phyloP scores from a whole-genome alignment of 495 filamentous ascomycete species.

The Xylaria palmicola region DNA sequence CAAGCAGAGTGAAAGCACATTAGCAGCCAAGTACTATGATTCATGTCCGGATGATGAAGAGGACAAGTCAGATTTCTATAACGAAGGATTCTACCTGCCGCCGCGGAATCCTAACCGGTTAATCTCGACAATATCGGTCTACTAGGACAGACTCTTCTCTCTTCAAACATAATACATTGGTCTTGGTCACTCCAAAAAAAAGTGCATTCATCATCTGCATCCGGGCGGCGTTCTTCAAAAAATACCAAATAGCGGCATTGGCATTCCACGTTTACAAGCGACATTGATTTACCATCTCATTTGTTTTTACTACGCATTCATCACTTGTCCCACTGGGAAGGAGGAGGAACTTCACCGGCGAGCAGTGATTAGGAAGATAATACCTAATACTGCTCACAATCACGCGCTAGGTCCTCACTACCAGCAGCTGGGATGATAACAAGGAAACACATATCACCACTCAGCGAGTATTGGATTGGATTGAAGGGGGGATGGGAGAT shows the following conservation, averaged over 20 bases:
- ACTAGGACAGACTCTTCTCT: slow-evolving; percentile 40
- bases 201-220: slow-evolving; percentile 39
- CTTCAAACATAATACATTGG: slow-evolving; percentile 21
- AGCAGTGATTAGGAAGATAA: slow-evolving; percentile 5
- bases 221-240: slow-evolving; percentile 44
- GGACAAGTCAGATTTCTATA: slow-evolving; percentile 53
- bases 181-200: slow-evolving; percentile 22
- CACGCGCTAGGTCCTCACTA: slow-evolving; percentile 5
- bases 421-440: slow-evolving; percentile 2
- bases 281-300: slow-evolving; percentile 28
- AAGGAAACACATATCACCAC: slow-evolving; percentile 29
- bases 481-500: too few species aligned
- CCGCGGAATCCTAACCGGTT: slow-evolving; percentile 44
- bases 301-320: slow-evolving; percentile 16
- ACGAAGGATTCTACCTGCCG: slow-evolving; percentile 61
- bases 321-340: slow-evolving; percentile 14
- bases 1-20: slow-evolving; percentile 59
- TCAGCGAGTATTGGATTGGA: slow-evolving; percentile 27
- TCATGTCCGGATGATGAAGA: slow-evolving; percentile 33
- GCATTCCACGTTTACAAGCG: slow-evolving; percentile 32
- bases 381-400: neutral
- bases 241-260: slow-evolving; percentile 41
- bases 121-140: slow-evolving; percentile 50
- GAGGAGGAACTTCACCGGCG: neutral
- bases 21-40: slow-evolving; percentile 51